Percentiles rank a stretch among this genome's conserved stretches.
Conservation (phyloP, 305 asterid genomes). For the Solanum aculeatissimum region DNA sequence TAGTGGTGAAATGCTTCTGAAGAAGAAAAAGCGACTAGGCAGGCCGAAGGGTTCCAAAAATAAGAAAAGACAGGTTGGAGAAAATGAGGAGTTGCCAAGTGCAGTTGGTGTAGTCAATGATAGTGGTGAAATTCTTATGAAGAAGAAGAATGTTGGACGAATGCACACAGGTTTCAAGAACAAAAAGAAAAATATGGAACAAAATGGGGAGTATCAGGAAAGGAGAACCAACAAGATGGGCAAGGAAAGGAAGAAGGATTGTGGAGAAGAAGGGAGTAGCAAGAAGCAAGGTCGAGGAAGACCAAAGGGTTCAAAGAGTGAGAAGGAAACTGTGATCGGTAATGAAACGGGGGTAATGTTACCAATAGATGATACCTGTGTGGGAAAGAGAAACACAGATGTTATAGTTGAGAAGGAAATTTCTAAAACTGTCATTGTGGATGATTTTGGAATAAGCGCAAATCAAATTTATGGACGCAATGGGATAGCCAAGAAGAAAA, state of each 20-base stretch:
- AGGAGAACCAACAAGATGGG: not conserved
- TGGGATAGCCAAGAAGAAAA: not conserved
- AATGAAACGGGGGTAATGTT: not conserved
- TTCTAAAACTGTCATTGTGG: not conserved
- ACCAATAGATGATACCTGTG: not conserved
- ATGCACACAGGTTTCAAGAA: constrained; percentile 1
- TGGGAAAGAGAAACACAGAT: not conserved
- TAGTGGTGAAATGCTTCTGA: not conserved
- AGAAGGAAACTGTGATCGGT: not conserved
- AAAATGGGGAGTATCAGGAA: not conserved
- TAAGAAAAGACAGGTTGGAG: not conserved
- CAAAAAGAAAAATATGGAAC: not conserved
- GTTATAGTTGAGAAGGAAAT: not conserved
- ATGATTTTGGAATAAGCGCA: not conserved
- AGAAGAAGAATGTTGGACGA: not conserved
- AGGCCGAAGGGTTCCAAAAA: not conserved
- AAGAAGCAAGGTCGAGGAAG: not conserved
- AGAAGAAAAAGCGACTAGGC: not conserved
- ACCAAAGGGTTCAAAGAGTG: constrained; percentile 7
- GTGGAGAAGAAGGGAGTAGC: not conserved
- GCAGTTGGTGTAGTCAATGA: not conserved
- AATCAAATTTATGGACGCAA: not conserved
- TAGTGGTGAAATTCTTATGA: not conserved
- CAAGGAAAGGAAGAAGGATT: not conserved
- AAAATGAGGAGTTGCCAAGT: not conserved